Percentiles rank a stretch among this genome's conserved stretches.
Evolutionary conservation across 495 filamentous ascomycete species (phyloP).

Genomic region (Darksidea phi): DNA sequence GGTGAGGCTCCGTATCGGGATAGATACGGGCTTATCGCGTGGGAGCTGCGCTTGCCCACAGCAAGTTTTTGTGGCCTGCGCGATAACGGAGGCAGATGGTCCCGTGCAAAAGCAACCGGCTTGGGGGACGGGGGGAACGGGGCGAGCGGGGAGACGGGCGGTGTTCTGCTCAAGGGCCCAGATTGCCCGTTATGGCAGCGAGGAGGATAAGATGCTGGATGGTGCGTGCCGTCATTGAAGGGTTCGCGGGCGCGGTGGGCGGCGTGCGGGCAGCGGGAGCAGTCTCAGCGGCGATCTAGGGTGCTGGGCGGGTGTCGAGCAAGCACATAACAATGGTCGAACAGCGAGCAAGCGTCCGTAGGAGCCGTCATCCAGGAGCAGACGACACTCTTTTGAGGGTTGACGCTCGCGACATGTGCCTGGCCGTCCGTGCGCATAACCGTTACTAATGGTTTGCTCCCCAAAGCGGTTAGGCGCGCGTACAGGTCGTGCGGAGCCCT

Average conservation of each 20-base stretch:
- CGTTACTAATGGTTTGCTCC: conserved; percentile 25
- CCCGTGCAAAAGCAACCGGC: conserved; percentile 28
- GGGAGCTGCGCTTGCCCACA: conserved; percentile 26
- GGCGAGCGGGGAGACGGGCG: too few relatives aligned
- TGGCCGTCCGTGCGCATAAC: conserved; percentile 20
- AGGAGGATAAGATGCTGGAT: conserved; percentile 39
- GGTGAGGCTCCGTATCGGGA: conserved; percentile 31
- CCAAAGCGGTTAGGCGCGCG: conserved; percentile 8
- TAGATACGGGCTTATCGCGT: conserved; percentile 36
- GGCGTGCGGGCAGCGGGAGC: neutral
- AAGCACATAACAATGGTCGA: conserved; percentile 20
- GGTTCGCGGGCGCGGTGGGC: conserved; percentile 5
- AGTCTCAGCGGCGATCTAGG: conserved; percentile 1
- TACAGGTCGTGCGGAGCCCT: neutral
- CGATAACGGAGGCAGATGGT: too few relatives aligned
- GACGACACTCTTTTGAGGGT: conserved; percentile 27
- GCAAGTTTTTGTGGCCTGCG: neutral
- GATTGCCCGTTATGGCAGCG: conserved; percentile 37
- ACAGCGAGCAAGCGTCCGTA: neutral
- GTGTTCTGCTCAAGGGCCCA: conserved; percentile 28
- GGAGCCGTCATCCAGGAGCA: conserved; percentile 9
- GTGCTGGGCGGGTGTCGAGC: neutral
- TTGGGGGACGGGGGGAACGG: conserved; percentile 19
- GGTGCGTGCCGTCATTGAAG: conserved; percentile 38
- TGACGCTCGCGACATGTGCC: conserved; percentile 25